A percentile compares a stretch with the other conserved stretches of the same genome.
phyloP scores from a whole-genome alignment of 768 basidiomycete species.

The Austroboletus festivus region DNA sequence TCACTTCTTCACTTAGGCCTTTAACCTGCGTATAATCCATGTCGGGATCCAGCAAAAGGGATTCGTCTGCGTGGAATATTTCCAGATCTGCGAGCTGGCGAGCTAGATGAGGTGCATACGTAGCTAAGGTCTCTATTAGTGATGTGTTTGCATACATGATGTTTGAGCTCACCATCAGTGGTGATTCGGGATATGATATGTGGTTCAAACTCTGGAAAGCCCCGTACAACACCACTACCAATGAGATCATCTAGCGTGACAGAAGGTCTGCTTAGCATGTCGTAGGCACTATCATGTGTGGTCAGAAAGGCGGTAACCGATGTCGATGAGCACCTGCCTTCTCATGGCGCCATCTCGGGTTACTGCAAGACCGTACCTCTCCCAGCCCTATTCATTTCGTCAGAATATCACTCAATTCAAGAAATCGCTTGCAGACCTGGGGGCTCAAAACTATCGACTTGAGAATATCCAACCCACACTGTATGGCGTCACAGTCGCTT shows the following conservation, averaged over 20 bases:
- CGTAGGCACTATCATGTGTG: slow-evolving; percentile 57
- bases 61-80: slow-evolving; percentile 74
- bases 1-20: slow-evolving; percentile 76
- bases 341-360: slow-evolving; percentile 41
- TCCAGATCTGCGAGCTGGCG: slow-evolving; percentile 77
- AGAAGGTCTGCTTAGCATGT: slow-evolving; percentile 61
- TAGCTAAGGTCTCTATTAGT: slow-evolving; percentile 39
- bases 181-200: slow-evolving; percentile 57
- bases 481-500: slow-evolving; percentile 33
- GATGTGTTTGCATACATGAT: background rate
- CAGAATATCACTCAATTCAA: background rate
- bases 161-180: slow-evolving; percentile 57
- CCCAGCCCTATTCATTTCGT: slow-evolving; percentile 37
- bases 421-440: slow-evolving; percentile 29
- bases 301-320: background rate
- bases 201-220: slow-evolving; percentile 47
- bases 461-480: slow-evolving; percentile 34
- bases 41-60: slow-evolving; percentile 59
- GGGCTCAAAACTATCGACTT: slow-evolving; percentile 37
- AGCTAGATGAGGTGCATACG: slow-evolving; percentile 57
- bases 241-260: slow-evolving; percentile 44
- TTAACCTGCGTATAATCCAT: slow-evolving; percentile 66
- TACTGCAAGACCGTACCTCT: slow-evolving; percentile 38
- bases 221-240: slow-evolving; percentile 39
- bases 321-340: slow-evolving; percentile 32